Evolutionary conservation across 2,329 filamentous ascomycete genomes (phyloP).

Genomic region (Cercospora janseana): DNA sequence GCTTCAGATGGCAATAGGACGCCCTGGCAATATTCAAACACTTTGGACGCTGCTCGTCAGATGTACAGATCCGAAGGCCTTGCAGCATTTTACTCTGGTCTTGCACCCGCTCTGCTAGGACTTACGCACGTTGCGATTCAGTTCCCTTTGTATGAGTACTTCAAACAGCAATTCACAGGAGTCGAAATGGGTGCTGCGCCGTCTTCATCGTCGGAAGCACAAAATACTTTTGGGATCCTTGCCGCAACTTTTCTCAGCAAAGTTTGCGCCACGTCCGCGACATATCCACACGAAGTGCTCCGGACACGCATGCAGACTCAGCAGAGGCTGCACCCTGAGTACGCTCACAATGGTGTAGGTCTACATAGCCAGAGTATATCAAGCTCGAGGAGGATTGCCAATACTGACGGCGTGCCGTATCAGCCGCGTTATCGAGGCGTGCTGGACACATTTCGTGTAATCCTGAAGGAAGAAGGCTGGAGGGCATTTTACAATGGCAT

Average conservation of each 20-base stretch:
- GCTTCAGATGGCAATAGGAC: constrained; percentile 57
- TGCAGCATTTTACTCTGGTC: constrained; percentile 87
- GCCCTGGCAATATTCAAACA: constrained; percentile 90
- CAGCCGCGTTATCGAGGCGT: constrained; percentile 70
- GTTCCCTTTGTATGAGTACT: constrained; percentile 91
- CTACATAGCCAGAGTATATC: constrained; percentile 34
- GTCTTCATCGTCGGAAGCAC: constrained; percentile 38
- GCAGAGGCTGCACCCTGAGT: constrained; percentile 60
- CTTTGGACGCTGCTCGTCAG: constrained; percentile 85
- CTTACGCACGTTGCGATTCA: constrained; percentile 95
- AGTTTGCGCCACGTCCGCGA: constrained; percentile 87
- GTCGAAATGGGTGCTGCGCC: constrained; percentile 74
- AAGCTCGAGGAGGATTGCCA: constrained; percentile 38
- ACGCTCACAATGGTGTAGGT: constrained; percentile 49
- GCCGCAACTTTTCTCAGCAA: constrained; percentile 91
- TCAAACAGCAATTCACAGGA: constrained; percentile 88
- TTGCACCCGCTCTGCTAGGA: constrained; percentile 86
- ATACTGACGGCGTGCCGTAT: constrained; percentile 56
- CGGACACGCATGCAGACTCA: constrained; percentile 93
- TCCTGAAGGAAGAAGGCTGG: constrained; percentile 90
- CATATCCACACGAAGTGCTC: constrained; percentile 95
- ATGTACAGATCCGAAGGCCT: constrained; percentile 94
- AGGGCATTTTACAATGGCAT: constrained; percentile 94
- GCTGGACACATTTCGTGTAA: constrained; percentile 76
- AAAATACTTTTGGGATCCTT: constrained; percentile 80